Evolutionary conservation across 202 grass and related monocot genomes (phyloP).

Genomic region (Zizania palustris): DNA sequence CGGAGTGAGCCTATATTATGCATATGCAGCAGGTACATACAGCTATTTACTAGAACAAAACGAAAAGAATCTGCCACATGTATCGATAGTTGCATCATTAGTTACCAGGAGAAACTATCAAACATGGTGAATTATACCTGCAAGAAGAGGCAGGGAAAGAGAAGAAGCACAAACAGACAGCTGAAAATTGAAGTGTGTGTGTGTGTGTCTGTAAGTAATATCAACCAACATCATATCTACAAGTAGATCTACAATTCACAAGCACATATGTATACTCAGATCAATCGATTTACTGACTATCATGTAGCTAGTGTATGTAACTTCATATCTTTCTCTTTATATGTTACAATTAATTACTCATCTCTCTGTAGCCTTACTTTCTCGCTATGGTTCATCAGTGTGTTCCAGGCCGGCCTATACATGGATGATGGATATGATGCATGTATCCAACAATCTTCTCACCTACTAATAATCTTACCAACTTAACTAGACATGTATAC

Average conservation of each 20-base stretch:
- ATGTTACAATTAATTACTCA: slow-evolving; percentile 64
- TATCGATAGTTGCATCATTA: not conserved
- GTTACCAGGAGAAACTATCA: not conserved
- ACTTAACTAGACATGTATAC: slow-evolving; percentile 24
- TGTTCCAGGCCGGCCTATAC: slow-evolving; percentile 34
- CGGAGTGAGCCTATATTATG: not conserved
- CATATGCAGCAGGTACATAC: slow-evolving; percentile 25
- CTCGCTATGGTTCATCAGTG: slow-evolving; percentile 13
- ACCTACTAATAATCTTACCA: slow-evolving; percentile 53
- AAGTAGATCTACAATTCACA: too few relatives aligned
- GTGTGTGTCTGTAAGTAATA: slow-evolving; percentile 1
- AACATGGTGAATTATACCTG: slow-evolving; percentile 33
- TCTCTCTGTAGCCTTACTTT: not conserved
- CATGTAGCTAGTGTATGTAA: slow-evolving; percentile 18
- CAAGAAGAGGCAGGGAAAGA: slow-evolving; percentile 6
- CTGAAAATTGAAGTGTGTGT: too few relatives aligned
- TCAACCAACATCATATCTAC: slow-evolving; percentile 39
- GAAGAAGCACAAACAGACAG: not conserved
- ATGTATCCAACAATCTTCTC: slow-evolving; percentile 26
- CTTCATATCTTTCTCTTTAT: slow-evolving; percentile 38
- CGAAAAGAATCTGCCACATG: not conserved
- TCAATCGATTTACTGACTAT: slow-evolving; percentile 41
- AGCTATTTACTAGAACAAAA: slow-evolving; percentile 14
- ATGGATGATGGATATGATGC: slow-evolving; percentile 24
- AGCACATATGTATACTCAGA: slow-evolving; percentile 36